Evolutionary conservation across 2,329 filamentous ascomycete genomes (phyloP).

Genomic region (Coniochaeta pulveracea): DNA sequence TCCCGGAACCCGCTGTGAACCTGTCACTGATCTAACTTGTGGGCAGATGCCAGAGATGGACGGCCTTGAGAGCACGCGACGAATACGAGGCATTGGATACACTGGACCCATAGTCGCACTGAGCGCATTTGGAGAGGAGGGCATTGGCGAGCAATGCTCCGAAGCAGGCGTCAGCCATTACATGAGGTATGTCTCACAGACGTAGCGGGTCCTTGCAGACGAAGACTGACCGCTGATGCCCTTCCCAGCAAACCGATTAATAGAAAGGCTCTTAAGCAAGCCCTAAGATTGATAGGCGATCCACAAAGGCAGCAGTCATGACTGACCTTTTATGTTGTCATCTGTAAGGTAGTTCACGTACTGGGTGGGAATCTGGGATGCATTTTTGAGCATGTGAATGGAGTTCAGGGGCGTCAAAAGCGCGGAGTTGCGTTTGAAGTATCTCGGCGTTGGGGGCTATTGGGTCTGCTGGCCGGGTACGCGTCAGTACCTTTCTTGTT

Average conservation of each 20-base stretch:
- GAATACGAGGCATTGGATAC: constrained; percentile 81
- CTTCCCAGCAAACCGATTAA: background rate
- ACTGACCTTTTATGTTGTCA: too few species aligned
- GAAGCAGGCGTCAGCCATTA: constrained; percentile 91
- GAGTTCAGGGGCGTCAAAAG: too few species aligned
- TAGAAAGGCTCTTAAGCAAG: background rate
- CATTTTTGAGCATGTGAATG: too few species aligned
- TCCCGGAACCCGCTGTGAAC: background rate
- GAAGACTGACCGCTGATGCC: background rate
- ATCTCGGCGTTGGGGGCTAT: too few species aligned
- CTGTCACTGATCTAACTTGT: background rate
- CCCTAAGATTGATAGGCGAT: too few species aligned
- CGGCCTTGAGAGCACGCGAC: constrained; percentile 71
- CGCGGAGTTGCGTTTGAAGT: too few species aligned
- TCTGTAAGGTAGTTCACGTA: too few species aligned
- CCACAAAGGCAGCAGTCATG: too few species aligned
- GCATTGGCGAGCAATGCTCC: constrained; percentile 75
- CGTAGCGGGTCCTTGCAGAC: background rate
- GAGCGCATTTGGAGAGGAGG: constrained; percentile 83
- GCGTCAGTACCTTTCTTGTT: too few species aligned
- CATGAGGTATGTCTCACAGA: constrained; percentile 24
- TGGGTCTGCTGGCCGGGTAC: too few species aligned
- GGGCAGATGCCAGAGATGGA: constrained; percentile 90
- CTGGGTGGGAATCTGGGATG: too few species aligned
- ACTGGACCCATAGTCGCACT: constrained; percentile 80